phyloP scores from a whole-genome alignment of 2,329 filamentous ascomycete genomes.

The Cladophialophora carrionii region DNA sequence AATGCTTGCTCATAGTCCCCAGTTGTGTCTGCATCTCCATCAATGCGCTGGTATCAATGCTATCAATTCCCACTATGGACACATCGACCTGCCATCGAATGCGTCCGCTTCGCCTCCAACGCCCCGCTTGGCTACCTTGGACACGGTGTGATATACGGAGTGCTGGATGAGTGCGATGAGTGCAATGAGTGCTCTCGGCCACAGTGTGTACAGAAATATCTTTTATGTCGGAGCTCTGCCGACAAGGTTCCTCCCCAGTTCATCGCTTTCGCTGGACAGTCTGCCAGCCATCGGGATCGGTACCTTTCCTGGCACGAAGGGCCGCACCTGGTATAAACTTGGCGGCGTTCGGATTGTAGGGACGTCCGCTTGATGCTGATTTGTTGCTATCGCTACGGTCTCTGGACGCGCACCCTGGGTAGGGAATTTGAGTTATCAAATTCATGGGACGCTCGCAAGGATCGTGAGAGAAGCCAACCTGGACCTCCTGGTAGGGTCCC shows the following conservation, averaged over 20 bases:
- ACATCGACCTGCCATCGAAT: not conserved
- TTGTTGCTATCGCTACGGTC: conserved; percentile 32
- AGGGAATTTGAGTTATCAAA: conserved; percentile 40
- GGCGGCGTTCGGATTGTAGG: conserved; percentile 28
- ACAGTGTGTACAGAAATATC: not conserved
- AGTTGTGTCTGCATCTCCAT: conserved; percentile 2
- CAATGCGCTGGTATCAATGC: conserved; percentile 6
- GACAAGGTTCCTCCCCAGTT: not conserved
- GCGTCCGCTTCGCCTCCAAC: too few species aligned
- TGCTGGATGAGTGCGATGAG: not conserved
- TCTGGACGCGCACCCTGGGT: conserved; percentile 20
- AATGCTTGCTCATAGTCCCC: not conserved
- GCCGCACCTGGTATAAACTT: conserved; percentile 28
- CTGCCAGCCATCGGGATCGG: conserved; percentile 34
- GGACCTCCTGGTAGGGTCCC: conserved; percentile 43
- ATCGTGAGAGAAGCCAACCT: conserved; percentile 46
- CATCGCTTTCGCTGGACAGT: conserved; percentile 33
- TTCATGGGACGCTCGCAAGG: conserved; percentile 48
- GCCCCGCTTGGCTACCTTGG: not conserved
- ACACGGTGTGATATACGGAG: not conserved
- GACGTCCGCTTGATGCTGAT: conserved; percentile 27
- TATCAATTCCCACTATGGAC: not conserved
- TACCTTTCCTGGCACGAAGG: conserved; percentile 28
- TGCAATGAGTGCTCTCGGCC: not conserved
- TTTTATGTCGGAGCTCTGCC: not conserved